phyloP scores from a whole-genome alignment of 139 green algal genomes.

The Raphidocelis subcapitata region DNA sequence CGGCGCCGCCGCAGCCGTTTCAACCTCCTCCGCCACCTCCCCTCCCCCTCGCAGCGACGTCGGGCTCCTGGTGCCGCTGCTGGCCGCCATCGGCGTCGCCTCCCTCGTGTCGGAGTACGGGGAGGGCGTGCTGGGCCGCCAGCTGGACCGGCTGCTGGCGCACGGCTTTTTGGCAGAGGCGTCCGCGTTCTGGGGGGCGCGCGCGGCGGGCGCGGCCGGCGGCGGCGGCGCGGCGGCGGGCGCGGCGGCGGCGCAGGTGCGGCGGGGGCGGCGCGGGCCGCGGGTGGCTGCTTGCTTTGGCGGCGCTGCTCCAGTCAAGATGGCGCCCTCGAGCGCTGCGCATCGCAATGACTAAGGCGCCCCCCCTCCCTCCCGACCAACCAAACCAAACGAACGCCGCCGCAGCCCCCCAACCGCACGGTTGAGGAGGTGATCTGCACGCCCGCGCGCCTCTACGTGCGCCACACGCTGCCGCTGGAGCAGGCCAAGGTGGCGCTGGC shows the following conservation, averaged over 20 bases:
- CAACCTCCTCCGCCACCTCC: background rate
- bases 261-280: background rate
- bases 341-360: too few species aligned
- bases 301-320: too few species aligned
- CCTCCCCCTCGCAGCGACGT: constrained; percentile 29
- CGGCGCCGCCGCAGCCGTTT: background rate
- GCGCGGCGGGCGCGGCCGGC: background rate
- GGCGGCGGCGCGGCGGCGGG: background rate
- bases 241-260: constrained; percentile 1
- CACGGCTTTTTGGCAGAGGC: constrained; percentile 47
- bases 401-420: background rate
- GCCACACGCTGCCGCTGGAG: constrained; percentile 52
- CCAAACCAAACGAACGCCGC: background rate
- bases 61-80: constrained; percentile 53
- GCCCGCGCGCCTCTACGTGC: constrained; percentile 50
- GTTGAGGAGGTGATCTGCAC: constrained; percentile 50
- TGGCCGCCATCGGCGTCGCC: constrained; percentile 50
- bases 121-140: constrained; percentile 40
- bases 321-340: too few species aligned
- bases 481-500: constrained; percentile 50
- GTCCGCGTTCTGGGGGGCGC: constrained; percentile 45
- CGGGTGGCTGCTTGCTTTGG: too few species aligned
- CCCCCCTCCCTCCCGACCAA: too few species aligned
- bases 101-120: constrained; percentile 53
- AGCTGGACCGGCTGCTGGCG: constrained; percentile 39